Conservation (phyloP, 139 green algal genomes). For the Gonium pectorale region DNA sequence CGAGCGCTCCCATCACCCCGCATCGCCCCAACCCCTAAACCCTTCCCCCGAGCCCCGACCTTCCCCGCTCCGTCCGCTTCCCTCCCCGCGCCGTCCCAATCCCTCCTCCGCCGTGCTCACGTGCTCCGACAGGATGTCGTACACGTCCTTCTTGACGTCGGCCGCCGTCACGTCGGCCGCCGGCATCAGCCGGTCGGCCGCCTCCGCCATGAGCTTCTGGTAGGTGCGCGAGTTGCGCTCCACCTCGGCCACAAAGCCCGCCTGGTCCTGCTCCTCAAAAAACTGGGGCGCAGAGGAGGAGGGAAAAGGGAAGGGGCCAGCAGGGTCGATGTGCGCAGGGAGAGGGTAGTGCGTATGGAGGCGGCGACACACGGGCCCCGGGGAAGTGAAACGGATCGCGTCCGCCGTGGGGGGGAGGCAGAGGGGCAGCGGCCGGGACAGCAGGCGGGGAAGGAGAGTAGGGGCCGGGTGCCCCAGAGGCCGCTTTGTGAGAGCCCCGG, state of each 20-base stretch:
- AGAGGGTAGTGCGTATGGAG: too few relatives aligned
- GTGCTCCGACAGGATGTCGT: conserved; percentile 85
- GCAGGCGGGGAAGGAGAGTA: too few relatives aligned
- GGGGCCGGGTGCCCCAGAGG: too few relatives aligned
- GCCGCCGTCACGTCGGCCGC: conserved; percentile 49
- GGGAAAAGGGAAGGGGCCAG: too few relatives aligned
- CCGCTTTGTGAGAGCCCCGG: too few relatives aligned
- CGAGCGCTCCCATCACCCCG: background rate
- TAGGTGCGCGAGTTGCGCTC: conserved; percentile 88
- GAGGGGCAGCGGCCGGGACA: too few relatives aligned
- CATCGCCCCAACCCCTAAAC: too few relatives aligned
- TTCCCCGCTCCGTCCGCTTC: too few relatives aligned
- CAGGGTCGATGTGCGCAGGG: too few relatives aligned
- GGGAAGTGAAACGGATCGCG: too few relatives aligned
- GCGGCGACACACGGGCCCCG: too few relatives aligned
- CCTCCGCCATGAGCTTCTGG: conserved; percentile 80
- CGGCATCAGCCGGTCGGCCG: conserved; percentile 86
- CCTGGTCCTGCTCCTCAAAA: background rate
- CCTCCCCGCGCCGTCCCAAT: background rate
- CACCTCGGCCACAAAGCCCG: conserved; percentile 68
- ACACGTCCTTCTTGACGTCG: conserved; percentile 77
- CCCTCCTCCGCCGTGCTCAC: conserved; percentile 43
- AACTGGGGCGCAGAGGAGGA: conserved; percentile 14
- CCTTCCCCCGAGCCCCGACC: background rate
- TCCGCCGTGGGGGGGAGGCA: too few relatives aligned